Evolutionary conservation across 306 rosid species (phyloP), one percentile per base, ranked within the genome.

Genomic region (Comarum palustre): DNA sequence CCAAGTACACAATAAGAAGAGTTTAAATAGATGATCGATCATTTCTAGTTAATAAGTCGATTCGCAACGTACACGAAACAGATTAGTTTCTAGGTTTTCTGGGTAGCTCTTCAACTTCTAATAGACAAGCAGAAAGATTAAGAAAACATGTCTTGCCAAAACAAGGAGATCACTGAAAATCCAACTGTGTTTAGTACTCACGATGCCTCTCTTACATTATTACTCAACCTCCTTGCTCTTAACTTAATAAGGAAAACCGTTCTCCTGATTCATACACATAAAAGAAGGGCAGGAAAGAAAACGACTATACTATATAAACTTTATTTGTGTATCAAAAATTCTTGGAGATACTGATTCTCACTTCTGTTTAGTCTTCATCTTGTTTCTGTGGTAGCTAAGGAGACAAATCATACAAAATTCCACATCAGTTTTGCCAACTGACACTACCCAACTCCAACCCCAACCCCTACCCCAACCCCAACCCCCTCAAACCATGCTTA

Each of bases 331-430:
- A 7, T 59, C 34, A 58, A 73, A n/a, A 77, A 39, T 65, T 83
- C 67, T 73, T 34, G 78, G 73, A 82, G 82, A 83, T 84, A 82
- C 77, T 72, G 87, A 89, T 86, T 86, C 87, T 83, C 65, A 72
- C 52, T 64, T 68, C 67, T 58, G 74, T 73, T 83, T 29, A 59
- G 38, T 27, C 60, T 81, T 75, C 79, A 68, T 74, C 75, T 78
- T 79, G 82, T 86, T 77, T 83, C 47, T 78, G 86, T 89, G 93
- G 93, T 74, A 79, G 77, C 64, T 71, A 79, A 80, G 68, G 50
- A 66, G 79, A 85, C 96, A 87, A 82, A 86, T 93, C 97, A 87
- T 77, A 73, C 67, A 36, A 83, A 83, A 86, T 87, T 84, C 83
- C 75, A 68, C 76, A 67, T 54, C 81, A 67, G 57, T 75, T 77